phyloP scores from a whole-genome alignment of 2,329 filamentous ascomycete species.

The Pseudogymnoascus sp. region DNA sequence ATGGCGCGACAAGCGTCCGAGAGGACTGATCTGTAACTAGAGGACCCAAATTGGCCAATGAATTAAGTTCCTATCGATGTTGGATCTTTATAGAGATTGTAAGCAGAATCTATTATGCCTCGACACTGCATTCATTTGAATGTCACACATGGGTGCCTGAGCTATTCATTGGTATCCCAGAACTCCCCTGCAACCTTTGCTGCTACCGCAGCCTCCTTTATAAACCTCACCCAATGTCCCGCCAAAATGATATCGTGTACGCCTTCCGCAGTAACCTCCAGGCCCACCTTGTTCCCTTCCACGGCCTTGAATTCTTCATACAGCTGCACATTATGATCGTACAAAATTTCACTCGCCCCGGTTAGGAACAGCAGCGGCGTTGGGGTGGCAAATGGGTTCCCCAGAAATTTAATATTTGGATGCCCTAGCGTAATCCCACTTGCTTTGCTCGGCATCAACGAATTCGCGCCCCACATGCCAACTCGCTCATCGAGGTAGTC shows the following conservation, averaged over 20 bases:
- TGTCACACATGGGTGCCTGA: background rate
- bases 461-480: conserved; percentile 34
- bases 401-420: conserved; percentile 33
- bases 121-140: background rate
- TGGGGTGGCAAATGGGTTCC: conserved; percentile 31
- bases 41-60: background rate
- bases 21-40: background rate
- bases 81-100: background rate
- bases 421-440: conserved; percentile 20
- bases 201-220: conserved; percentile 26
- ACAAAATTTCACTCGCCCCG: conserved; percentile 35
- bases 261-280: conserved; percentile 33
- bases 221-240: conserved; percentile 34
- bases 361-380: conserved; percentile 35
- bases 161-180: background rate
- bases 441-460: conserved; percentile 24
- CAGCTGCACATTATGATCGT: conserved; percentile 31
- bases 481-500: conserved; percentile 36
- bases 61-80: background rate
- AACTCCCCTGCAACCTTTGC: conserved; percentile 11
- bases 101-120: background rate
- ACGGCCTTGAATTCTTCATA: conserved; percentile 29
- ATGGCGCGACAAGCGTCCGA: background rate
- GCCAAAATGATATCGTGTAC: conserved; percentile 40
- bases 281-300: conserved; percentile 33